Percentiles rank a stretch among this genome's conserved stretches.
phyloP scores from a whole-genome alignment of 2,329 filamentous ascomycete genomes.

The Acephala macrosclerotiorum region DNA sequence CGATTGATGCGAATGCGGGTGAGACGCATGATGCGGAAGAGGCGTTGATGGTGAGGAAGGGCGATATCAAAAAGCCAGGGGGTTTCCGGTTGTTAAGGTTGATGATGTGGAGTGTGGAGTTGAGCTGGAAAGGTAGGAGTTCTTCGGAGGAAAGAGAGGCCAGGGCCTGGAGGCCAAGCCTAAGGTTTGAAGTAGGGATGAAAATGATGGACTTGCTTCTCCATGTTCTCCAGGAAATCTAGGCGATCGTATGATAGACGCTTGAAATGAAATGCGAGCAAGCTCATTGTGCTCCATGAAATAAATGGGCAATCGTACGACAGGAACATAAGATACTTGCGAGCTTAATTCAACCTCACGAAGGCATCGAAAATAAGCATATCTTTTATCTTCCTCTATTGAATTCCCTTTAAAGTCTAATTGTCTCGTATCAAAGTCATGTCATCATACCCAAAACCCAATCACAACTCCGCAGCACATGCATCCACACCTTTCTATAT shows the following conservation, averaged over 20 bases:
- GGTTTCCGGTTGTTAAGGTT: constrained; percentile 40
- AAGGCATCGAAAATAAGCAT: background rate
- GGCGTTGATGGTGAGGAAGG: background rate
- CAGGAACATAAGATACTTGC: no score
- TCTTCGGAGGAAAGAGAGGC: no score
- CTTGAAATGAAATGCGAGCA: no score
- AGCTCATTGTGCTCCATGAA: no score
- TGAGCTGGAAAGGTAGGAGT: constrained; percentile 27
- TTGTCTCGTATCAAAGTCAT: background rate
- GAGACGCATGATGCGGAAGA: background rate
- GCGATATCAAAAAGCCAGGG: background rate
- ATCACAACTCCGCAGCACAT: background rate
- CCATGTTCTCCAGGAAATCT: no score
- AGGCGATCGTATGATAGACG: no score
- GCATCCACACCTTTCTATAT: background rate
- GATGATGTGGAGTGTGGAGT: constrained; percentile 49
- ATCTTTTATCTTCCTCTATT: background rate
- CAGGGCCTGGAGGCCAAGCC: no score
- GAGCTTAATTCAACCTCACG: no score
- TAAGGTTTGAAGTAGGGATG: no score
- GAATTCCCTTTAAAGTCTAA: background rate
- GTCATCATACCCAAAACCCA: background rate
- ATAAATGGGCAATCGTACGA: no score
- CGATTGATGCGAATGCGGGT: background rate
- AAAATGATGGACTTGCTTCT: no score